phyloP scores from a whole-genome alignment of 2,329 filamentous ascomycete genomes.

The Rutstroemia sydowiana region DNA sequence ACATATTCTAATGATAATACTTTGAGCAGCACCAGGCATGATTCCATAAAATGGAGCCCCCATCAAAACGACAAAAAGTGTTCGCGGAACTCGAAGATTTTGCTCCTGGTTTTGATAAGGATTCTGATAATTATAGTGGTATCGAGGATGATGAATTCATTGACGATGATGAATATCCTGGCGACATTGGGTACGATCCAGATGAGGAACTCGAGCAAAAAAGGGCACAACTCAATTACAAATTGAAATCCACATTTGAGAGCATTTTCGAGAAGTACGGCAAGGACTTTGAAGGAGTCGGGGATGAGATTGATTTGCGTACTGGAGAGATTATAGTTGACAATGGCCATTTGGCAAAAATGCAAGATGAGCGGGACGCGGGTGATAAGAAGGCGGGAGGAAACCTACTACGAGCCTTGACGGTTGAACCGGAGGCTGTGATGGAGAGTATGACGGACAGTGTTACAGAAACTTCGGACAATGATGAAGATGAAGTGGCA shows the following conservation, averaged over 20 bases:
- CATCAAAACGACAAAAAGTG: constrained; percentile 54
- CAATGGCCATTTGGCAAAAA: constrained; percentile 72
- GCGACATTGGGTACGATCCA: constrained; percentile 38
- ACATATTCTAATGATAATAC: no score
- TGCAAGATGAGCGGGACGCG: constrained; percentile 49
- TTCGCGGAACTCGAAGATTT: constrained; percentile 30
- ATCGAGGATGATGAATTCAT: constrained; percentile 11
- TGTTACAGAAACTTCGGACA: constrained; percentile 16
- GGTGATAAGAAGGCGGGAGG: constrained; percentile 27
- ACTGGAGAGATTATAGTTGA: constrained; percentile 81
- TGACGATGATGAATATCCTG: constrained; percentile 10
- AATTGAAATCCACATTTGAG: constrained; percentile 78
- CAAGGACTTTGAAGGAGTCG: constrained; percentile 72
- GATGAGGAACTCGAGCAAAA: constrained; percentile 52
- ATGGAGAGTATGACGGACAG: constrained; percentile 16
- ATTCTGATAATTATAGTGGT: constrained; percentile 12
- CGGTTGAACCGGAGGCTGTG: constrained; percentile 23
- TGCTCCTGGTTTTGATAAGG: constrained; percentile 14
- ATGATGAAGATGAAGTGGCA: constrained; percentile 12
- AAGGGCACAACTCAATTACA: constrained; percentile 58
- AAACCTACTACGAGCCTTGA: constrained; percentile 24
- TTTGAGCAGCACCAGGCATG: neutral
- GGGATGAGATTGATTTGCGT: constrained; percentile 80
- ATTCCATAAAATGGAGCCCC: constrained; percentile 44
- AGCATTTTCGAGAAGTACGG: constrained; percentile 84